These are phyloP conservation scores for Penicillium sp. DNA, from an alignment of 2,329 filamentous ascomycete genomes.

Conservation along the genomic window DNA sequence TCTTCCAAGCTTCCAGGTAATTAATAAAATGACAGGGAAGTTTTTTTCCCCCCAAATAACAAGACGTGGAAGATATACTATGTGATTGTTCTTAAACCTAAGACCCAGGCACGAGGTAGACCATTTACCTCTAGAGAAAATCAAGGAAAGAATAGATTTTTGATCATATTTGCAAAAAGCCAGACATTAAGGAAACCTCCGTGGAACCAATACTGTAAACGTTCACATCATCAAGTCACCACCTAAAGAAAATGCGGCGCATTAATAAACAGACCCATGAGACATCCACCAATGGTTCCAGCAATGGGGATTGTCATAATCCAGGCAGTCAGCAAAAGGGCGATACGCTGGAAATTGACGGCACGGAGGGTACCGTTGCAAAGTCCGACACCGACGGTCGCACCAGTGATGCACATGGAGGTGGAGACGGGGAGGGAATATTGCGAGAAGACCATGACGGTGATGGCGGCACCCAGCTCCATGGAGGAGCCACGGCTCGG, in stretches of 20 bases:
- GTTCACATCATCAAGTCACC: no score
- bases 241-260: conserved; percentile 51
- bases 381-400: conserved; percentile 70
- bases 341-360: conserved; percentile 70
- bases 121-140: no score
- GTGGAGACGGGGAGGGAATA: conserved; percentile 70
- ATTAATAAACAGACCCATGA: conserved; percentile 54
- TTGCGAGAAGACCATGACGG: conserved; percentile 69
- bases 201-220: no score
- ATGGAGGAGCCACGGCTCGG: conserved; percentile 59
- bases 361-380: conserved; percentile 67
- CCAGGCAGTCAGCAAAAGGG: conserved; percentile 62
- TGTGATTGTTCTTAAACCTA: no score
- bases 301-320: conserved; percentile 59
- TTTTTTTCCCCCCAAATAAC: no score
- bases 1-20: no score
- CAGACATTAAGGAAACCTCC: no score
- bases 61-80: no score
- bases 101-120: no score
- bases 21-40: no score
- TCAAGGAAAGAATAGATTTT: no score
- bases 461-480: conserved; percentile 74
- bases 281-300: conserved; percentile 49
- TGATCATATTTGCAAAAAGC: no score
- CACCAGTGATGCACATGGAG: conserved; percentile 73